Evolutionary conservation across 345 rosid species (phyloP).

Genomic region (Gossypium australe): DNA sequence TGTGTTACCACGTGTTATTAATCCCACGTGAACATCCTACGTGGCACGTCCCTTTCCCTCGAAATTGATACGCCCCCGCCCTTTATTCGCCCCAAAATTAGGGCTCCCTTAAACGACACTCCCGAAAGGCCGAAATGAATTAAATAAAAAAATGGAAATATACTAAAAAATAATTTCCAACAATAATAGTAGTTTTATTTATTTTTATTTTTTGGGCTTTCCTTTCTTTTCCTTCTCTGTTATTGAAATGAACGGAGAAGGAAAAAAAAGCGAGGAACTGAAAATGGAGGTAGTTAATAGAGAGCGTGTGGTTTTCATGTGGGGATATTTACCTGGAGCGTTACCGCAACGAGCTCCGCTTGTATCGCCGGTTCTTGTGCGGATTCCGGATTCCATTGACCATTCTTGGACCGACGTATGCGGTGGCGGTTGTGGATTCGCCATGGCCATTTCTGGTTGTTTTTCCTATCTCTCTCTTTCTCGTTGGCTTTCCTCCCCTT

Average conservation of each 20-base stretch:
- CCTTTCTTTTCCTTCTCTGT: too few species aligned
- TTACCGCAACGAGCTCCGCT: slow-evolving; percentile 60
- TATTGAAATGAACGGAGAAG: slow-evolving; percentile 25
- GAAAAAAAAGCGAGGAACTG: slow-evolving; percentile 21
- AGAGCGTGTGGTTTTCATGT: slow-evolving; percentile 45
- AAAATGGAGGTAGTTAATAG: slow-evolving; percentile 30
- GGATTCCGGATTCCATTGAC: slow-evolving; percentile 23
- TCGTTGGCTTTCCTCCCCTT: too few species aligned
- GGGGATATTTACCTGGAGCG: slow-evolving; percentile 74
- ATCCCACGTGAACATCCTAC: slow-evolving; percentile 20
- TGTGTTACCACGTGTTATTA: slow-evolving; percentile 31
- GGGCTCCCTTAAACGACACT: not conserved
- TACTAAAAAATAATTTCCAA: too few species aligned
- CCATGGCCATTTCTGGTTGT: slow-evolving; percentile 76
- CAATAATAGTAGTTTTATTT: too few species aligned
- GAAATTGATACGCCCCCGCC: slow-evolving; percentile 50
- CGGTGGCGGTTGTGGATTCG: slow-evolving; percentile 86
- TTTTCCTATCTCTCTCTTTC: too few species aligned
- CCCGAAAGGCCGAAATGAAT: too few species aligned
- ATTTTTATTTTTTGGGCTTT: too few species aligned
- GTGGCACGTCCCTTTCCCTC: slow-evolving; percentile 21
- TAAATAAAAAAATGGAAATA: not conserved
- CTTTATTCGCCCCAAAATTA: slow-evolving; percentile 18
- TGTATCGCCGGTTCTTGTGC: slow-evolving; percentile 38
- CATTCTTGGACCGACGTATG: slow-evolving; percentile 69